Percentiles rank a stretch among this genome's conserved stretches.
Conservation (phyloP, 2,329 filamentous ascomycete genomes). For the Penicillium verrucosum region DNA sequence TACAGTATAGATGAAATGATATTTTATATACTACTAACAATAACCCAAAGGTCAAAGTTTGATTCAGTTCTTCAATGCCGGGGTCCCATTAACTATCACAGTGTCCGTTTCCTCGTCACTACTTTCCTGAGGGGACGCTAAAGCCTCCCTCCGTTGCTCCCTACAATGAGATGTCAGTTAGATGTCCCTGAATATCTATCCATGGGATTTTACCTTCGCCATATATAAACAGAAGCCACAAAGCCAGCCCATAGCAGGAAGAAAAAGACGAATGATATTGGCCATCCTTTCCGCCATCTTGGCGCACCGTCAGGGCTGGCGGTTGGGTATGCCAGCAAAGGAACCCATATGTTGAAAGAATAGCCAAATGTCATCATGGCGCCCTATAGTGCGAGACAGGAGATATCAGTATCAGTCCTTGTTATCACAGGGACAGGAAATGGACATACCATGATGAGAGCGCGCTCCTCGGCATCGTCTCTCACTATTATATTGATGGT, state of each 20-base stretch:
- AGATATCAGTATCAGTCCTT: background rate
- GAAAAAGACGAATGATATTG: conserved; percentile 48
- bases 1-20: too few species aligned
- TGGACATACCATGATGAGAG: conserved; percentile 30
- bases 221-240: conserved; percentile 19
- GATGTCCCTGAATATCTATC: background rate
- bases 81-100: conserved; percentile 3
- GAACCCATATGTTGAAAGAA: conserved; percentile 48
- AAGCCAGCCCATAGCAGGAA: conserved; percentile 43
- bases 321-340: conserved; percentile 44
- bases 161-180: background rate
- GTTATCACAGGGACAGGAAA: background rate
- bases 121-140: background rate
- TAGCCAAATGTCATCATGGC: conserved; percentile 50
- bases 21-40: too few species aligned
- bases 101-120: conserved; percentile 15
- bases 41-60: too few species aligned
- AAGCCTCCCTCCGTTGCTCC: conserved; percentile 9
- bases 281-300: conserved; percentile 50
- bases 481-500: conserved; percentile 46
- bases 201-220: conserved; percentile 14
- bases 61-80: background rate
- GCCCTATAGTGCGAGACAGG: conserved; percentile 26
- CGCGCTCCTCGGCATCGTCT: conserved; percentile 41
- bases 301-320: conserved; percentile 44